Percentiles rank a stretch among this genome's conserved stretches.
Evolutionary conservation across 2,329 filamentous ascomycete species (phyloP).

Genomic region (Pseudodiploospora longispora): DNA sequence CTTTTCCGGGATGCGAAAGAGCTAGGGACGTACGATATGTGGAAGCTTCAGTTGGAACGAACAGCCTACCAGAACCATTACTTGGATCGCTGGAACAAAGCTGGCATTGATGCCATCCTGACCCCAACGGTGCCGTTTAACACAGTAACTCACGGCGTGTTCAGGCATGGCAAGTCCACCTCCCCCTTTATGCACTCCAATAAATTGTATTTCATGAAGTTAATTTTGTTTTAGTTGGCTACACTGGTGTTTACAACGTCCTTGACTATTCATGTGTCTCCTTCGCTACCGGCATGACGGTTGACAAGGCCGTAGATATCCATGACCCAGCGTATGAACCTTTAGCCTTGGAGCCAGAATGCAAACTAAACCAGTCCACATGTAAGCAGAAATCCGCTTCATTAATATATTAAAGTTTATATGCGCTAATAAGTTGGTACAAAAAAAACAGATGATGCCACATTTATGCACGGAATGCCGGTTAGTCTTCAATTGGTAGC

Average conservation of each 20-base stretch:
- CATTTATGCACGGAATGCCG: constrained; percentile 32
- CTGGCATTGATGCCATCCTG: constrained; percentile 53
- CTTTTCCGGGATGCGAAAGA: constrained; percentile 25
- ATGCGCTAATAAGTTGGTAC: not conserved
- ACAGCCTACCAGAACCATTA: constrained; percentile 37
- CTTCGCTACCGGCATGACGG: constrained; percentile 34
- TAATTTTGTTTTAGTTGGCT: constrained; percentile 28
- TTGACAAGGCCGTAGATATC: constrained; percentile 31
- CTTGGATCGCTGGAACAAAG: constrained; percentile 36
- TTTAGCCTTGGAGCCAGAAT: constrained; percentile 22
- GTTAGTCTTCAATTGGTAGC: constrained; percentile 37
- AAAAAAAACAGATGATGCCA: constrained; percentile 28
- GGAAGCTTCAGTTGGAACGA: constrained; percentile 38
- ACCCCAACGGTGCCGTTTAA: constrained; percentile 45
- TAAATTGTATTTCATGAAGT: not conserved
- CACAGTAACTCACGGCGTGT: constrained; percentile 33
- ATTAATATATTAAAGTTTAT: not conserved
- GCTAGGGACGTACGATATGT: constrained; percentile 36
- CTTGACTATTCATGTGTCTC: constrained; percentile 40
- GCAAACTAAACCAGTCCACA: constrained; percentile 30
- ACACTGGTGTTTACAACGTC: constrained; percentile 42
- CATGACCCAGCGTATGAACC: constrained; percentile 22
- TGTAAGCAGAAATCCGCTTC: constrained; percentile 22
- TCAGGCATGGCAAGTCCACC: constrained; percentile 31
- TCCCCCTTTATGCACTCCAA: not conserved